phyloP scores from a whole-genome alignment of 2,329 filamentous ascomycete genomes.

The Gnomoniopsis smithogilvyi region DNA sequence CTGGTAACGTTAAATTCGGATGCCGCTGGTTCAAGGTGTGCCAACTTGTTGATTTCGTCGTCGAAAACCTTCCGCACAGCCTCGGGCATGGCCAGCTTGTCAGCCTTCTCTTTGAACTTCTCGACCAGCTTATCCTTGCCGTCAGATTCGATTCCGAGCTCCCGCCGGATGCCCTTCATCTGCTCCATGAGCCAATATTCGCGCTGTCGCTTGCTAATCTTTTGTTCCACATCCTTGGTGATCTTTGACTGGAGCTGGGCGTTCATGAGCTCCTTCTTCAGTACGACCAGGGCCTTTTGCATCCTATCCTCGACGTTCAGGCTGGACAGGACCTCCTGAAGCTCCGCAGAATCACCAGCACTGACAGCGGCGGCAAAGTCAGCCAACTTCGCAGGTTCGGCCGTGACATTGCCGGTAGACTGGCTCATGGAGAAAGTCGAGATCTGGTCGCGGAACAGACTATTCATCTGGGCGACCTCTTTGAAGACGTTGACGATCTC shows the following conservation, averaged over 20 bases:
- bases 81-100: constrained; percentile 94
- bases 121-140: constrained; percentile 98
- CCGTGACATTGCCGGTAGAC: constrained; percentile 88
- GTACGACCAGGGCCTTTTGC: constrained; percentile 83
- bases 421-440: constrained; percentile 96
- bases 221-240: constrained; percentile 93
- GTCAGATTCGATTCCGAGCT: constrained; percentile 94
- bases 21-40: constrained; percentile 89
- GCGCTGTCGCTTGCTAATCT: constrained; percentile 94
- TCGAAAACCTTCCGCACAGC: constrained; percentile 97
- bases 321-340: constrained; percentile 86
- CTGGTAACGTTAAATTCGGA: constrained; percentile 98
- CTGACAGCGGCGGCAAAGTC: constrained; percentile 97
- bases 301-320: constrained; percentile 90
- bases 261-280: constrained; percentile 99
- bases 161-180: constrained; percentile 96
- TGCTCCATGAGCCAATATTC: constrained; percentile 99
- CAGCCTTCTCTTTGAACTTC: constrained; percentile 93
- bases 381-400: constrained; percentile 91
- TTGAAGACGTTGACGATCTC: constrained; percentile 99
- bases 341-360: constrained; percentile 85
- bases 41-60: constrained; percentile 95
- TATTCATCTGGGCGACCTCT: constrained; percentile 90
- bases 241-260: constrained; percentile 97
- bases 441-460: constrained; percentile 93